phyloP scores from a whole-genome alignment of 2,329 filamentous ascomycete species.

The Fusarium praegraminearum region DNA sequence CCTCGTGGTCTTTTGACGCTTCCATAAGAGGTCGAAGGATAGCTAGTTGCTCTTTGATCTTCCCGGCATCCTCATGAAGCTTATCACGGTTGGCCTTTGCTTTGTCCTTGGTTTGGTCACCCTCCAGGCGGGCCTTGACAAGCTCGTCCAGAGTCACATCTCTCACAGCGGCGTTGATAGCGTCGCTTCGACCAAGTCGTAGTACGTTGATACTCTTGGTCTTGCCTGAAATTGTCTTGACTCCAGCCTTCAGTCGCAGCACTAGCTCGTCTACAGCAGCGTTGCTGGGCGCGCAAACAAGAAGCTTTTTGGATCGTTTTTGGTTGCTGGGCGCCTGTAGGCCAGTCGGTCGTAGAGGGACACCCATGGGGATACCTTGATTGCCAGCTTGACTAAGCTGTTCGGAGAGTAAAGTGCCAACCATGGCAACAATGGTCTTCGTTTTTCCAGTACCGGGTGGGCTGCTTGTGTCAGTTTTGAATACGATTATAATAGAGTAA shows the following conservation, averaged over 20 bases:
- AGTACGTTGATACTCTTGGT: slow-evolving; percentile 85
- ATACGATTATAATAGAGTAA: slow-evolving; percentile 1
- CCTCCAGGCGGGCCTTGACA: slow-evolving; percentile 78
- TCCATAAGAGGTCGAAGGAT: slow-evolving; percentile 79
- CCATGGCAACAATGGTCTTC: slow-evolving; percentile 97
- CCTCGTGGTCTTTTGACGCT: slow-evolving; percentile 68
- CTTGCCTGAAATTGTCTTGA: slow-evolving; percentile 81
- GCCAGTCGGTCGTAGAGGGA: slow-evolving; percentile 48
- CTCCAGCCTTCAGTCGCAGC: slow-evolving; percentile 87
- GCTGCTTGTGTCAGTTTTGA: slow-evolving; percentile 58
- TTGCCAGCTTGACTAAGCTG: slow-evolving; percentile 52
- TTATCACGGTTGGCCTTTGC: slow-evolving; percentile 68
- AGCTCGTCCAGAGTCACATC: slow-evolving; percentile 95
- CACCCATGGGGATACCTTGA: slow-evolving; percentile 51
- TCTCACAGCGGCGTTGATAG: slow-evolving; percentile 87
- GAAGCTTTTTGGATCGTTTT: slow-evolving; percentile 77
- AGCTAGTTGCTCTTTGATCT: slow-evolving; percentile 81
- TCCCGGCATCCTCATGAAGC: slow-evolving; percentile 72
- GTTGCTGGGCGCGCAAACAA: slow-evolving; percentile 98
- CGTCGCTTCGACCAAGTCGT: slow-evolving; percentile 89
- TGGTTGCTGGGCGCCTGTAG: slow-evolving; percentile 42
- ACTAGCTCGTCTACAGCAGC: slow-evolving; percentile 97
- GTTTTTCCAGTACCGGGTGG: slow-evolving; percentile 98
- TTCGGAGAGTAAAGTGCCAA: slow-evolving; percentile 76
- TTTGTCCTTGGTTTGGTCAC: slow-evolving; percentile 68